A percentile compares a stretch with the other conserved stretches of the same genome.
phyloP scores from a whole-genome alignment of 164 flowering plant genomes.

The Chimonanthus praecox region DNA sequence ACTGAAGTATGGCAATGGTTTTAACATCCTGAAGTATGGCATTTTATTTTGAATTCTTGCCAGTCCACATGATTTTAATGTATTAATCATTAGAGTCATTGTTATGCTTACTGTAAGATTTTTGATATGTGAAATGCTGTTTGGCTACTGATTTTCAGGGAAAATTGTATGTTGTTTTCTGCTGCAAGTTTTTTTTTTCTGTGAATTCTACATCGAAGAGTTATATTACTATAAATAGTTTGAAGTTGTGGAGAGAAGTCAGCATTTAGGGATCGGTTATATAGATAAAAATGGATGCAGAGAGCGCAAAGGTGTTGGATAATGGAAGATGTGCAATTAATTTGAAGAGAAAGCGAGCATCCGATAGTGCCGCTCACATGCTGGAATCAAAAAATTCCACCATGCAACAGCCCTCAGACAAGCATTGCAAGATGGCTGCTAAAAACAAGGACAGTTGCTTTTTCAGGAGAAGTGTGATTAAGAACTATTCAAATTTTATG shows the following conservation, averaged over 20 bases:
- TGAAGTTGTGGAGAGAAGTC: background rate
- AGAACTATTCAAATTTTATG: conserved; percentile 53
- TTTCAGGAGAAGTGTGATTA: conserved; percentile 33
- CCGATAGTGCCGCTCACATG: conserved; percentile 25
- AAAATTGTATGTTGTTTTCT: no score
- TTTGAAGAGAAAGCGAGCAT: conserved; percentile 57
- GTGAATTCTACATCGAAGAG: background rate
- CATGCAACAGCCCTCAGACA: conserved; percentile 15
- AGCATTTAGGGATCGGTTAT: conserved; percentile 3
- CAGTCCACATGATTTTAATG: no score
- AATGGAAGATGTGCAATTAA: conserved; percentile 32
- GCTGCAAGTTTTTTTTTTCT: background rate
- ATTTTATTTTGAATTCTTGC: no score
- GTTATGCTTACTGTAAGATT: no score
- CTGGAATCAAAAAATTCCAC: conserved; percentile 2
- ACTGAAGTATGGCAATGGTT: no score
- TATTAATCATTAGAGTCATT: no score
- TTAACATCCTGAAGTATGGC: no score
- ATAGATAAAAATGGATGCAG: conserved; percentile 57
- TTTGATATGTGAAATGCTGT: no score
- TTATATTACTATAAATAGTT: background rate
- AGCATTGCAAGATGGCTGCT: conserved; percentile 38
- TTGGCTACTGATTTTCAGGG: no score
- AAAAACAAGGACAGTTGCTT: conserved; percentile 19
- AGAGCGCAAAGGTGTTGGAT: conserved; percentile 79